phyloP scores from a whole-genome alignment of 169 alveolate genomes.

The Cryptosporidium andersoni region DNA sequence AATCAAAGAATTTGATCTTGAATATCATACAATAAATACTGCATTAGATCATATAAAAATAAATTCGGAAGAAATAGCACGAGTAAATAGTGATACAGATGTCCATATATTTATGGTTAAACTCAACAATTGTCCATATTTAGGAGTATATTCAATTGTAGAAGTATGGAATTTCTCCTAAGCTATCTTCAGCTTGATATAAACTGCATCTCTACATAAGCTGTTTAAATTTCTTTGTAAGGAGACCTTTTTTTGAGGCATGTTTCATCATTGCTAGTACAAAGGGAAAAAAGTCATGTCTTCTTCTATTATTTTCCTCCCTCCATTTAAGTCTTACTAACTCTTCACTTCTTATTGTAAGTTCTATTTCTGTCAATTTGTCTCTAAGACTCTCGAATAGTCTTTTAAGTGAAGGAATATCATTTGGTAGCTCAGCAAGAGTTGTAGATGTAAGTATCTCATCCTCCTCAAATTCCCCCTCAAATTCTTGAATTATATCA shows the following conservation, averaged over 20 bases:
- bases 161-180: no score
- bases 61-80: no score
- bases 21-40: no score
- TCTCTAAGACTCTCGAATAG: constrained; percentile 7
- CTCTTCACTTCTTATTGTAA: constrained; percentile 21
- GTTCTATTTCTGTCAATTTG: neutral
- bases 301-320: constrained; percentile 69
- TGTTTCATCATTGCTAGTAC: constrained; percentile 47
- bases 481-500: neutral
- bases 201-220: neutral
- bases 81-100: no score
- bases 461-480: constrained; percentile 24
- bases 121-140: no score
- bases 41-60: no score
- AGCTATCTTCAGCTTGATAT: no score
- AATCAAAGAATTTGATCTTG: no score
- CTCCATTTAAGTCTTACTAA: constrained; percentile 57
- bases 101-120: no score
- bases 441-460: constrained; percentile 13
- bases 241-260: constrained; percentile 63
- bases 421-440: neutral
- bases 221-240: constrained; percentile 25
- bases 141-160: no score
- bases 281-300: constrained; percentile 72
- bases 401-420: neutral